A percentile compares a stretch with the other conserved stretches of the same genome.
These are phyloP conservation scores for Candida quercuum DNA, from an alignment of 805 yeast genomes.

Conservation along the genomic window DNA sequence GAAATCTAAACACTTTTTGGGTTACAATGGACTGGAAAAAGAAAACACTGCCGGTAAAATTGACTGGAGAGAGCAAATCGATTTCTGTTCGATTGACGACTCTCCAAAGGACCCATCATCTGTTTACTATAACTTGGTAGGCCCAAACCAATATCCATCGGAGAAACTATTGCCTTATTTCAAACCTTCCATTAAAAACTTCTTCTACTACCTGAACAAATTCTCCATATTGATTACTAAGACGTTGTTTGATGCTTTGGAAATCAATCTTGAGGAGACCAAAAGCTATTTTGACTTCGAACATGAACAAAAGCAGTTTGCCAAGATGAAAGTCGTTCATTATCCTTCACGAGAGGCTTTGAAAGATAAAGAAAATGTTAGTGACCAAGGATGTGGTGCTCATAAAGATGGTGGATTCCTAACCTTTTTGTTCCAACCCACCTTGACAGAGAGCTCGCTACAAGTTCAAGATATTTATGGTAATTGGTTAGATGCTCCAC, in stretches of 20 bases:
- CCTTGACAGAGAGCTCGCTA: slow-evolving; percentile 20
- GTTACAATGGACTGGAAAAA: slow-evolving; percentile 35
- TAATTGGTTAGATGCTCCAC: slow-evolving; percentile 35
- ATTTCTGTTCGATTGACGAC: slow-evolving; percentile 25
- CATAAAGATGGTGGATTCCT: slow-evolving; percentile 36
- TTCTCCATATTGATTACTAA: slow-evolving; percentile 25
- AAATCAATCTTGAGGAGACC: slow-evolving; percentile 23
- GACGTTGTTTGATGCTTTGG: slow-evolving; percentile 33
- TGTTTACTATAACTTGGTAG: slow-evolving; percentile 32
- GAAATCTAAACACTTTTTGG: slow-evolving; percentile 33
- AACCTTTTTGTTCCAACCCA: slow-evolving; percentile 34
- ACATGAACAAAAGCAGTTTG: slow-evolving; percentile 25
- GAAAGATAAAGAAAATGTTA: slow-evolving; percentile 1
- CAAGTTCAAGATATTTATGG: slow-evolving; percentile 41
- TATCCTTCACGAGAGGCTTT: slow-evolving; percentile 25
- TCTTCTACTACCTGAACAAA: slow-evolving; percentile 27
- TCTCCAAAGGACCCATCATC: slow-evolving; percentile 22
- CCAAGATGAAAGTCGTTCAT: slow-evolving; percentile 34
- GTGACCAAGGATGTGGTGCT: slow-evolving; percentile 33
- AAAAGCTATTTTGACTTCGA: slow-evolving; percentile 31
- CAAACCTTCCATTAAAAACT: slow-evolving; percentile 24
- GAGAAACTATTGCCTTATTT: slow-evolving; percentile 25
- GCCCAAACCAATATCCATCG: slow-evolving; percentile 38
- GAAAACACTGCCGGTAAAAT: slow-evolving; percentile 33
- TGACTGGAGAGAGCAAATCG: slow-evolving; percentile 40